Base-by-base conservation (phyloP, 306 rosid genomes). In the Geum urbanum region DNA sequence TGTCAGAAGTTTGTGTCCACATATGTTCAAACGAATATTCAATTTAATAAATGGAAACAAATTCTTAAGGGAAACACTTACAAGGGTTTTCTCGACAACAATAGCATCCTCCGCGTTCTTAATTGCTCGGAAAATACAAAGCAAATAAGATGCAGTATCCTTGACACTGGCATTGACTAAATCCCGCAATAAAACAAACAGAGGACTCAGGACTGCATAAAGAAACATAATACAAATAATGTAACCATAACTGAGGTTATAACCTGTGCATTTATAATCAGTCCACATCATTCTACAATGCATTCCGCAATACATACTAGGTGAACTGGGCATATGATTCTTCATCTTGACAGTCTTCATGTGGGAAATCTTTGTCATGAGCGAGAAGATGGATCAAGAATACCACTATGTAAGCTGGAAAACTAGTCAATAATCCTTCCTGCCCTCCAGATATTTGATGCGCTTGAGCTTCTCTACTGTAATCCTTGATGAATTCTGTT, bases 151-250 rank as follows among this genome's bases (percentile, higher is more conserved):
- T 60, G 72, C 87, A 76, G 89, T 76, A 64, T 84, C 89, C 57
- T 83, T 84, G 47, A 85, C 79, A 68, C 70, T 71, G 71, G 72
- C 74, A 65, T 85, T 81, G 56, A 80, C 71, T 67, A 94, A 80
- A 59, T 87, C 83, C 89, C 84, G 89, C 78, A 90, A 43, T n/a
- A 87, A 71, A 80, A 73, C 78, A 76, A 88, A 81, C 52, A 94
- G 90, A 41, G 98, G 98, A 71, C 98, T 94, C 89, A 41, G 98
- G 98, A 71, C 98, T 94, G 79, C 92, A 85, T 78, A 81, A 73
- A 69, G 52, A 83, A 32, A 78, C 62, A 85, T 75, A 45, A 71
- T 83, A 55, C 60, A 47, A 73, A 71, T 64, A 82, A 64, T 69
- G 76, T 67, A 77, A 74, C 63, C 37, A 50, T 40, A 44, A 20